A percentile compares a stretch with the other conserved stretches of the same genome.
phyloP scores from a whole-genome alignment of 768 basidiomycete genomes.

The Gelatoporia subvermispora region DNA sequence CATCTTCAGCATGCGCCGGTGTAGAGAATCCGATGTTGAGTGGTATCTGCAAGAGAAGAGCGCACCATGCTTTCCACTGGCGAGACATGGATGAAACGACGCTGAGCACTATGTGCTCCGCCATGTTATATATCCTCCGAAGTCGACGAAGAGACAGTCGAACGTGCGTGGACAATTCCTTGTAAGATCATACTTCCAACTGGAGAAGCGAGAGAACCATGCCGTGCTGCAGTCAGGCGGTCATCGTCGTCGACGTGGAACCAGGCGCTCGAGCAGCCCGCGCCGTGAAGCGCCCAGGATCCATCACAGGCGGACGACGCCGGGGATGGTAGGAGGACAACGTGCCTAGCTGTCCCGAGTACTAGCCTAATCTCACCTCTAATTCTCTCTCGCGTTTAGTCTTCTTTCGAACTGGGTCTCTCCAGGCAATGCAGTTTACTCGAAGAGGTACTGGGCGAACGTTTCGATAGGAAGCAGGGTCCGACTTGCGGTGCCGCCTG shows the following conservation, averaged over 20 bases:
- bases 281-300: background rate
- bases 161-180: background rate
- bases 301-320: background rate
- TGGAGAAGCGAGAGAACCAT: too few species aligned
- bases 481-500: too few species aligned
- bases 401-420: too few species aligned
- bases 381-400: too few species aligned
- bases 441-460: too few species aligned
- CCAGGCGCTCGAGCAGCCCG: background rate
- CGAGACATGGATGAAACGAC: background rate
- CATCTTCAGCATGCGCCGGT: background rate
- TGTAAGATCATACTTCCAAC: too few species aligned
- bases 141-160: background rate
- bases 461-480: too few species aligned
- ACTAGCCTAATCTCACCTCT: too few species aligned
- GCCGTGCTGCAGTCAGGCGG: too few species aligned
- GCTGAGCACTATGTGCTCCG: background rate
- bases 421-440: too few species aligned
- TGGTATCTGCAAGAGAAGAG: background rate
- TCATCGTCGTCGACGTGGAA: background rate
- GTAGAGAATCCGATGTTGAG: constrained; percentile 1
- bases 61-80: background rate
- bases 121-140: background rate
- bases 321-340: too few species aligned
- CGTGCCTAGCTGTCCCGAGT: too few species aligned